Evolutionary conservation across 257 asterid species (phyloP), one percentile per base, ranked within the genome.

Genomic region (Nicotiana obtusifolia): DNA sequence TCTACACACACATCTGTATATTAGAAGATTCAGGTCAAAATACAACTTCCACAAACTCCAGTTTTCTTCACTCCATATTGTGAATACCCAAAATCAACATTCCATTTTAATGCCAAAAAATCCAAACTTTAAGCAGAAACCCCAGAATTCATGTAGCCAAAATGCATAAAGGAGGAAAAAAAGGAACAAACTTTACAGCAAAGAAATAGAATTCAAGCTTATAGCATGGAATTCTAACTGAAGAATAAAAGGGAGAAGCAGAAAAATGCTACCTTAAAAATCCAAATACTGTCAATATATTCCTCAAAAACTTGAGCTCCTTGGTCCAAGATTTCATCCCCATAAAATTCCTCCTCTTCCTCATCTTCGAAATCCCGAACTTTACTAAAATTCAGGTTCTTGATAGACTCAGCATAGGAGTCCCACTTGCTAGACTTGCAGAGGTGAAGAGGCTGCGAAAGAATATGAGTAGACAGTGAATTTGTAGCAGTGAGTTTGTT

Each of bases 211-310:
- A 47, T 16, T 41, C 60, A 41, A 41, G 59, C 20, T 69, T 13
- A 69, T 69, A 44, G 11, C 52, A 7, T 10, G 14, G 14, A 47
- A 47, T 49, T 49, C 0, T 10, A 56, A 1, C 22, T 17, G 7
- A 69, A 53, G 59, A 54, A 41, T 5, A 11, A 26, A 61, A 71
- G 31, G 53, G 19, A 54, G 41, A 24, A 66, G 26, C 13, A 59
- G 16, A 64, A 37, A 14, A 26, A 57, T 7, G 47, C 59, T 81
- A 89, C 99, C 99, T 93, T 95, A 10, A 93, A 64, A 80, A 95
- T 92, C 99, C 97, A 95, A 82, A 95, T 85, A 91, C 93, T 89
- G 10, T 93, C 97, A 37, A 91, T 87, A 71, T 88, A 93, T 65
- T 93, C 98, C 76, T 89, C 89, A 0, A 93, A 82, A 78, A 85